A percentile compares a stretch with the other conserved stretches of the same genome.
Evolutionary conservation across 352 stramenopile species (phyloP).

Genomic region (Phytophthora foliorum): DNA sequence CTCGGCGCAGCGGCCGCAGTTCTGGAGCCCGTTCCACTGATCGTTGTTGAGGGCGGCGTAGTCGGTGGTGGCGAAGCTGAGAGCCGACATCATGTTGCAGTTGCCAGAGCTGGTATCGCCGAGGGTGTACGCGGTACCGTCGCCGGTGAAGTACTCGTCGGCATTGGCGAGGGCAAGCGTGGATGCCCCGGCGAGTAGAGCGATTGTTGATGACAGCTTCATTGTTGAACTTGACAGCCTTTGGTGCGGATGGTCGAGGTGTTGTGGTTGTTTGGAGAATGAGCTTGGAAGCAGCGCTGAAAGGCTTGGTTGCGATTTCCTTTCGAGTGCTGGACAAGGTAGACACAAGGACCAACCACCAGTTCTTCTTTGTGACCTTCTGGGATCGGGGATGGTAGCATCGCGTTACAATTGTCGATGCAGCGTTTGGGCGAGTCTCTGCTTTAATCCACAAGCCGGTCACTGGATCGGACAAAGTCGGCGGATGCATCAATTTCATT

Average conservation of each 20-base stretch:
- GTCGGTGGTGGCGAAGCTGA: conserved; percentile 35
- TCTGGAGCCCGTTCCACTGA: conserved; percentile 53
- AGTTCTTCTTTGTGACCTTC: conserved; percentile 7
- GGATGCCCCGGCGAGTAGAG: conserved; percentile 6
- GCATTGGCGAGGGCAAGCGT: conserved; percentile 36
- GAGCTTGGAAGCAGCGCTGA: too few relatives aligned
- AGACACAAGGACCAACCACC: neutral
- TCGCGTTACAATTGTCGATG: conserved; percentile 25
- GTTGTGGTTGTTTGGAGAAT: conserved; percentile 1
- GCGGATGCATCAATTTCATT: neutral
- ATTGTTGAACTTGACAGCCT: too few relatives aligned
- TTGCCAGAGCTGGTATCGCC: conserved; percentile 42
- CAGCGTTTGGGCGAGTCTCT: conserved; percentile 15
- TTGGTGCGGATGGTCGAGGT: too few relatives aligned
- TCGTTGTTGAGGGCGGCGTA: conserved; percentile 68
- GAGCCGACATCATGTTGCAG: conserved; percentile 42
- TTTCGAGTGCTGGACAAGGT: too few relatives aligned
- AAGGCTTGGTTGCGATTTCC: too few relatives aligned
- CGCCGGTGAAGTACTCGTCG: conserved; percentile 36
- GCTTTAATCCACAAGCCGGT: conserved; percentile 8
- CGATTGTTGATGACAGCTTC: conserved; percentile 16
- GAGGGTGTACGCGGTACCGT: conserved; percentile 47
- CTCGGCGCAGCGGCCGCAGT: conserved; percentile 66
- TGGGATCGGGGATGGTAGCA: conserved; percentile 23
- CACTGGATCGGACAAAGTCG: conserved; percentile 6